Percentiles rank a stretch among this genome's conserved stretches.
These are phyloP conservation scores for Apostasia shenzhenica DNA, from an alignment of 106 monocot species.

Conservation along the genomic window DNA sequence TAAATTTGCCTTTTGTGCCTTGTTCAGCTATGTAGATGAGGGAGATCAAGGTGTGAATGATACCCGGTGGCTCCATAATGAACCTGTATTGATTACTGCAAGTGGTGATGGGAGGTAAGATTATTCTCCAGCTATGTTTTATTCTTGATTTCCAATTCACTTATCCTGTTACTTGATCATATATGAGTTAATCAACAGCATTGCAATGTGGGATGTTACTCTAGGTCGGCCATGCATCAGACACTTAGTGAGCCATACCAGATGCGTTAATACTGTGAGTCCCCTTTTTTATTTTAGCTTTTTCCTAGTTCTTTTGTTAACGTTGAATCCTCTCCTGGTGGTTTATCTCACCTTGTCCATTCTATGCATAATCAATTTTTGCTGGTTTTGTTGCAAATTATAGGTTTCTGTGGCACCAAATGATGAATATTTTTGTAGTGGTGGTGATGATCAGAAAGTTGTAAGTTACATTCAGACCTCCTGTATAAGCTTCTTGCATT, in stretches of 20 bases:
- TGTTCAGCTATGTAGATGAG: slow-evolving; percentile 59
- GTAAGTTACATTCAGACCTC: slow-evolving; percentile 31
- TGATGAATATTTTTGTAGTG: slow-evolving; percentile 78
- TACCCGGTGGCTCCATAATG: slow-evolving; percentile 63
- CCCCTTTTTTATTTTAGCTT: background rate
- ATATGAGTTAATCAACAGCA: slow-evolving; percentile 20
- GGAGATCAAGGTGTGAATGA: slow-evolving; percentile 85
- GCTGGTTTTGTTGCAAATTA: background rate
- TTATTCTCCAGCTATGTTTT: background rate
- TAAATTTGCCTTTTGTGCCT: background rate
- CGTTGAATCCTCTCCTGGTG: background rate
- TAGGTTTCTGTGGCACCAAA: slow-evolving; percentile 74
- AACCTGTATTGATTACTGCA: slow-evolving; percentile 64
- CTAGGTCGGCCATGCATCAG: slow-evolving; percentile 70
- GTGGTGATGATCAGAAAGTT: slow-evolving; percentile 91
- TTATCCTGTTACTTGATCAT: background rate
- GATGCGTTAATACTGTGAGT: slow-evolving; percentile 66
- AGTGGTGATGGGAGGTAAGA: slow-evolving; percentile 81
- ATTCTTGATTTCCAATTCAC: background rate
- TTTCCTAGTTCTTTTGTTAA: too few relatives aligned
- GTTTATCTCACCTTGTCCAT: background rate
- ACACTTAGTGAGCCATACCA: slow-evolving; percentile 46
- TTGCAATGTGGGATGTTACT: slow-evolving; percentile 90
- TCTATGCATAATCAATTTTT: background rate
- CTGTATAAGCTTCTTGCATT: background rate